Conservation (phyloP, 768 basidiomycete genomes). For the Leccinum boreale region DNA sequence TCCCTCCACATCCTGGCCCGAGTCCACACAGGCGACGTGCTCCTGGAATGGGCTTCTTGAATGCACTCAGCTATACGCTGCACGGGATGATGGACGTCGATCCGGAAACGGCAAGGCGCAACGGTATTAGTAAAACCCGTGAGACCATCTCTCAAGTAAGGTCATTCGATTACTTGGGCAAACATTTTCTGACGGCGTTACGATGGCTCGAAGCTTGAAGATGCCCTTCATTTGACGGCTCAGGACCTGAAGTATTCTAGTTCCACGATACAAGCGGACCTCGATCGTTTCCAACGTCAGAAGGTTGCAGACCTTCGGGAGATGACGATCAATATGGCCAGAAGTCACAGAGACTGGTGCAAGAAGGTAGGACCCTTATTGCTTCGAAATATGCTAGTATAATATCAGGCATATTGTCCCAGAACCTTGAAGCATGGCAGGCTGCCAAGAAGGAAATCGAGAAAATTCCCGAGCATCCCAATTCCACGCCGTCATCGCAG, state of each 20-base stretch:
- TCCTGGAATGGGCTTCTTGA: constrained; percentile 83
- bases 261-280: constrained; percentile 93
- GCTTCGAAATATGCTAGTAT: constrained; percentile 3
- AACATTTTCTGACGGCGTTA: constrained; percentile 12
- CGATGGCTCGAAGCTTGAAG: constrained; percentile 69
- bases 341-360: constrained; percentile 94
- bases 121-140: constrained; percentile 89
- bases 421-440: constrained; percentile 98
- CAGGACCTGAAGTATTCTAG: constrained; percentile 96
- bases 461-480: constrained; percentile 89
- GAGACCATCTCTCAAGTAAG: constrained; percentile 92
- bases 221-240: constrained; percentile 86
- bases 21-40: constrained; percentile 60
- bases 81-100: constrained; percentile 99
- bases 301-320: constrained; percentile 95
- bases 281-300: constrained; percentile 97
- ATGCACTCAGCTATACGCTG: constrained; percentile 89
- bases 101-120: constrained; percentile 92
- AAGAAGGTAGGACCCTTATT: constrained; percentile 61
- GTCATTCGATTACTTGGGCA: constrained; percentile 10
- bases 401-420: constrained; percentile 16
- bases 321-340: constrained; percentile 89
- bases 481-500: constrained; percentile 48
- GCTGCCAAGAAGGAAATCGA: constrained; percentile 90
- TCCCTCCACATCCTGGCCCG: constrained; percentile 80